A percentile compares a stretch with the other conserved stretches of the same genome.
Conservation (phyloP, 176 grass and related monocot species). For the Alopecurus myosuroides region DNA sequence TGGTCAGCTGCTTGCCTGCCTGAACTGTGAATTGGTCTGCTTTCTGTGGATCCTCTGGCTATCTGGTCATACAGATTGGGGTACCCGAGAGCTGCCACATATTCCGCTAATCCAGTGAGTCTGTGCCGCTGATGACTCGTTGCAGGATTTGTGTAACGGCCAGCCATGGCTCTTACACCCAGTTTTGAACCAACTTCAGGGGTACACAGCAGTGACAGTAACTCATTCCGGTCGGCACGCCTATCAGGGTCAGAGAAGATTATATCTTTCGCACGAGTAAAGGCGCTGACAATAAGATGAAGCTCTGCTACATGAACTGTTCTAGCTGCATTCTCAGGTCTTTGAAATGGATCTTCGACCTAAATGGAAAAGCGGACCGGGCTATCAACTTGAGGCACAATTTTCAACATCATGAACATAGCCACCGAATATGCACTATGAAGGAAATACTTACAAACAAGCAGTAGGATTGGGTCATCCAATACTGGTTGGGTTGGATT, state of each 20-base stretch:
- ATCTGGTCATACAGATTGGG: neutral
- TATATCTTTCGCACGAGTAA: constrained; percentile 23
- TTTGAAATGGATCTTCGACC: constrained; percentile 72
- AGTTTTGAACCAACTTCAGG: constrained; percentile 42
- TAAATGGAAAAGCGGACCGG: constrained; percentile 33
- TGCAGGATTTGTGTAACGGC: neutral
- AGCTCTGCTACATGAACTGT: constrained; percentile 34
- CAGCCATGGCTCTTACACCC: neutral
- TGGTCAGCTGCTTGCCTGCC: neutral
- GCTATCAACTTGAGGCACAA: too few species aligned
- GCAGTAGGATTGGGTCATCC: constrained; percentile 33
- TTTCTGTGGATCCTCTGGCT: neutral
- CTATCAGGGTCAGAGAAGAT: neutral
- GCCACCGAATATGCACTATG: neutral
- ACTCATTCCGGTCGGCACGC: constrained; percentile 8
- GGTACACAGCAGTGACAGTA: constrained; percentile 46
- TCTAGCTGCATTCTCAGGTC: constrained; percentile 61
- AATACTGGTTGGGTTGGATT: constrained; percentile 18
- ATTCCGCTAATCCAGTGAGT: neutral
- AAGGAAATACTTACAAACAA: constrained; percentile 53
- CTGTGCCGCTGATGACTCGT: neutral
- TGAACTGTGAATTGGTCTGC: neutral
- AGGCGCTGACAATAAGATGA: constrained; percentile 21
- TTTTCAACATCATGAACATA: neutral
- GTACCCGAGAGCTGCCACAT: neutral